Base-by-base conservation (phyloP, 179 eudicot species). In the Spinacia oleracea region DNA sequence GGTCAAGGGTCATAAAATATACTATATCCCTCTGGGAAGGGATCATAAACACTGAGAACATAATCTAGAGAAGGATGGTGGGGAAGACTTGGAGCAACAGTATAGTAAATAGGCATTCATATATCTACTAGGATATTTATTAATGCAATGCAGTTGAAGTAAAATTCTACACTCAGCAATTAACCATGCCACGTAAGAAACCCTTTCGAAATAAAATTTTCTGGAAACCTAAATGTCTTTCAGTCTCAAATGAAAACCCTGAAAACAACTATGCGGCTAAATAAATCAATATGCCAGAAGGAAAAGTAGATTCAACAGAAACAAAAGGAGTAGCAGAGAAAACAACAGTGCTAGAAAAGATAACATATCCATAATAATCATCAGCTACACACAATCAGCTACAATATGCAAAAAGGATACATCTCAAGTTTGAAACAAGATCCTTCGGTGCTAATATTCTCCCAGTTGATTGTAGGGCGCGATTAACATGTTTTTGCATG, bases 401-500 rank as follows among this genome's bases (percentile, higher is more conserved):
- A 31, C 62, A 32, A 60, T 27, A 21, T 32, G 70, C 46, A 8
- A 64, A 73, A 80, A 87, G 99, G 99, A 96, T 96, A 96, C 99
- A 87, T 14, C 94, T 88, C 87, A 96, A 81, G 86, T 94, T 92
- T 62, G 97, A 93, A 70, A 96, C 98, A 74, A 96, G 94, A 81
- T 92, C 94, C 78, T 94, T 93, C 0, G 99, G 99, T 45, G 91
- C 96, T 76, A 96, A 69, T 75, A 86, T 89, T 86, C 90, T 94
- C 78, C 99, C 97, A 69, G 92, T 84, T 73, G 90, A 84, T 81
- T 94, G 90, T 72, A 94, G 91, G 72, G 98, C 97, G 80, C 91
- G 91, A 79, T 88, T 90, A 60, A 96, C 94, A 83, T 96, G 99
- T 74, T 88, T 94, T 83, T 96, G 97, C 34, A 96, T 88, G 75